These are phyloP conservation scores for Suillus hirtellus DNA, from an alignment of 768 basidiomycete species.

Conservation along the genomic window DNA sequence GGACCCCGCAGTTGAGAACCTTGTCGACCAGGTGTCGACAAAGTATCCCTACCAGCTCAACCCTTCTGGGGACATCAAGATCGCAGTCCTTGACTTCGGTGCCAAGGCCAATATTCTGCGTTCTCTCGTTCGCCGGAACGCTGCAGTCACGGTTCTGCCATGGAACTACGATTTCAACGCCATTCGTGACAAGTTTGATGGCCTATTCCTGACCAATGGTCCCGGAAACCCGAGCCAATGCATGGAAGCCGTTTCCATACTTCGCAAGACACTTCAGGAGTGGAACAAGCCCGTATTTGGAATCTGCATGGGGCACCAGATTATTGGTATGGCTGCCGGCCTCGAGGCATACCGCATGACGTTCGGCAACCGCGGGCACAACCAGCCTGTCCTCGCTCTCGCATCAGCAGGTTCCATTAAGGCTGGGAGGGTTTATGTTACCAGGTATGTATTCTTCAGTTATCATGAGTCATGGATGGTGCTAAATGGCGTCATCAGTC, in stretches of 20 bases:
- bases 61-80: conserved; percentile 81
- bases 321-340: conserved; percentile 97
- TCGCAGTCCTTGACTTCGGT: conserved; percentile 96
- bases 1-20: conserved; percentile 91
- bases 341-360: conserved; percentile 97
- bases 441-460: conserved; percentile 52
- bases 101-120: conserved; percentile 97
- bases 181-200: conserved; percentile 88
- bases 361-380: conserved; percentile 99
- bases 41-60: conserved; percentile 83
- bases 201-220: conserved; percentile 94
- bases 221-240: conserved; percentile 93
- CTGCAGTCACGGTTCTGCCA: conserved; percentile 91
- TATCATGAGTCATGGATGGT: background rate
- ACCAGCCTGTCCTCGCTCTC: conserved; percentile 95
- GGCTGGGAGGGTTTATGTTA: conserved; percentile 96
- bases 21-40: conserved; percentile 92
- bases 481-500: conserved; percentile 42
- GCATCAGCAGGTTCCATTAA: conserved; percentile 93
- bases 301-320: conserved; percentile 99
- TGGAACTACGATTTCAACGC: conserved; percentile 98
- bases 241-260: conserved; percentile 77
- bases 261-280: conserved; percentile 80
- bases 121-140: conserved; percentile 86
- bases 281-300: conserved; percentile 97